phyloP scores from a whole-genome alignment of 768 basidiomycete genomes.

The Leccinum fibrillosum region DNA sequence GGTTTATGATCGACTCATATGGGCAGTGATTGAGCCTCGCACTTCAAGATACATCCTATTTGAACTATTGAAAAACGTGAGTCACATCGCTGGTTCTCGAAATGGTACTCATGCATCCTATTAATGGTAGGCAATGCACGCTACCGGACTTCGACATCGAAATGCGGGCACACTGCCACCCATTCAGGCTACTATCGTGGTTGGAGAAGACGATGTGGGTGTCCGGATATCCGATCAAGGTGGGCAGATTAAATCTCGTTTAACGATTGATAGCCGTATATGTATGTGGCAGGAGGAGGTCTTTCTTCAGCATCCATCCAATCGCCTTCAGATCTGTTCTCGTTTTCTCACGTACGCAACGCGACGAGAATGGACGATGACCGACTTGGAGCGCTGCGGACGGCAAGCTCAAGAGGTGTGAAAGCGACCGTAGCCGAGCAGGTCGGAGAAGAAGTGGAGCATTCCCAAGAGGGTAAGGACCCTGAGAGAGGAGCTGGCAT shows the following conservation, averaged over 20 bases:
- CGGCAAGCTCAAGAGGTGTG: conserved; percentile 60
- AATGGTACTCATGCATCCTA: not conserved
- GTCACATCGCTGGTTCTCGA: conserved; percentile 20
- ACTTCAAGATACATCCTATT: conserved; percentile 73
- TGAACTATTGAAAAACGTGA: conserved; percentile 85
- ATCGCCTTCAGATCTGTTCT: conserved; percentile 76
- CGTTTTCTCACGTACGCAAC: conserved; percentile 84
- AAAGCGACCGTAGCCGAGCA: conserved; percentile 82
- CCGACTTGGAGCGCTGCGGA: conserved; percentile 65
- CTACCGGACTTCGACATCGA: conserved; percentile 54
- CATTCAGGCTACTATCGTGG: conserved; percentile 72
- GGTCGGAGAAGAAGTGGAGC: conserved; percentile 36
- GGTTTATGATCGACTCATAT: not conserved
- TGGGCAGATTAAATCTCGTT: conserved; percentile 20
- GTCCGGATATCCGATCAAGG: conserved; percentile 93
- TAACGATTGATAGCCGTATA: conserved; percentile 3
- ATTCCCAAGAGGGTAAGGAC: conserved; percentile 26
- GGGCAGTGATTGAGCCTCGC: not conserved
- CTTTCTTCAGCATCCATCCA: conserved; percentile 52
- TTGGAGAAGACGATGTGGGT: conserved; percentile 67
- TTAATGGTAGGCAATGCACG: conserved; percentile 60
- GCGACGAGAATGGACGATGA: conserved; percentile 63
- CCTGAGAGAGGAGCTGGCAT: conserved; percentile 45
- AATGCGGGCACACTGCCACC: conserved; percentile 47
- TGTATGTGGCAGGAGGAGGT: conserved; percentile 59